Conservation (phyloP, 2,329 filamentous ascomycete species). For the Monosporascus sp. region DNA sequence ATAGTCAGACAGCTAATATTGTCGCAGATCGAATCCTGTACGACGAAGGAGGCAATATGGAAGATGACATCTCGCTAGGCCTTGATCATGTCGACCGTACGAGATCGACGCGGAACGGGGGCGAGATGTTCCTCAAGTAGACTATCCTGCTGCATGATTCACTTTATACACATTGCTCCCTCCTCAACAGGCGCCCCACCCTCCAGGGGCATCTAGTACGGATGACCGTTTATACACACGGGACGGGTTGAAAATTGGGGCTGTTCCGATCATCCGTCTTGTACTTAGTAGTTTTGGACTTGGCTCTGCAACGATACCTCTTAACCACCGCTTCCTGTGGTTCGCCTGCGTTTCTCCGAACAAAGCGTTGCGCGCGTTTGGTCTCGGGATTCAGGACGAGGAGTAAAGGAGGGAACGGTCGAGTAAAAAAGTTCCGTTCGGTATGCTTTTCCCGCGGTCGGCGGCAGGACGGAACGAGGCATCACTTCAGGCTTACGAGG, state of each 20-base stretch:
- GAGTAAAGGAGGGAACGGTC: background rate
- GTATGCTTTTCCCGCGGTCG: too few species aligned
- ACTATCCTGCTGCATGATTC: background rate
- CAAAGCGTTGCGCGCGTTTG: background rate
- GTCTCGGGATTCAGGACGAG: background rate
- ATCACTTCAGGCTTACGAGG: background rate
- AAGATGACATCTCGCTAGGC: slow-evolving; percentile 57
- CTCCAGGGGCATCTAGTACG: background rate
- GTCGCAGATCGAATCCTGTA: slow-evolving; percentile 52
- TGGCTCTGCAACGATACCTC: background rate
- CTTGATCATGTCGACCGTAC: slow-evolving; percentile 62
- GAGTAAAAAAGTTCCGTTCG: background rate
- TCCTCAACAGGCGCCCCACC: background rate
- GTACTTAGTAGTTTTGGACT: background rate
- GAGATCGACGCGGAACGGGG: slow-evolving; percentile 52
- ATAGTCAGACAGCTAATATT: slow-evolving; percentile 15
- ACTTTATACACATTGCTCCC: background rate
- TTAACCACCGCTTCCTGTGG: background rate
- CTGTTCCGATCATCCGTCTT: background rate
- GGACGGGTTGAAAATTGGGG: background rate
- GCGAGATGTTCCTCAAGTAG: slow-evolving; percentile 54
- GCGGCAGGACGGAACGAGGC: background rate
- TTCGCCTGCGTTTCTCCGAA: background rate
- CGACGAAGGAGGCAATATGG: slow-evolving; percentile 39
- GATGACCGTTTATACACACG: background rate